Evolutionary conservation across 805 yeast genomes (phyloP).

Genomic region (Lipomyces sp.): DNA sequence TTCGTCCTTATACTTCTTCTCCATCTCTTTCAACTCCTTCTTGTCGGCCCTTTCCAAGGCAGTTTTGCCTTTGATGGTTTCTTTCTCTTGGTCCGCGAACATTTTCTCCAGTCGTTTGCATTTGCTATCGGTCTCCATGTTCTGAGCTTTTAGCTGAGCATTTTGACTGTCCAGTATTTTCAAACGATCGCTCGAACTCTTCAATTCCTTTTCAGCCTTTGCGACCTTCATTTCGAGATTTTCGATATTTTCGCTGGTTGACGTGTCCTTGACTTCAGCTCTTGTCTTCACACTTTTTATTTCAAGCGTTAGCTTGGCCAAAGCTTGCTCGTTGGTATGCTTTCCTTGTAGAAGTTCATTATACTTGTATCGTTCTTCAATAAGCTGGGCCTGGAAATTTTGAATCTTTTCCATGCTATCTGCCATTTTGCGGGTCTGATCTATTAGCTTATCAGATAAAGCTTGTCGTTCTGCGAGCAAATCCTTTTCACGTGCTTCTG

Average conservation of each 20-base stretch:
- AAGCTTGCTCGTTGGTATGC: not conserved
- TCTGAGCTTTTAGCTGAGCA: not conserved
- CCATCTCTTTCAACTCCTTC: constrained; percentile 5
- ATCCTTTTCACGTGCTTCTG: constrained; percentile 1
- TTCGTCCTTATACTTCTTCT: constrained; percentile 13
- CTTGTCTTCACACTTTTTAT: not conserved
- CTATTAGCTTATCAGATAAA: constrained; percentile 2
- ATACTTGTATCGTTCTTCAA: not conserved
- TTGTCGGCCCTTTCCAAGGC: constrained; percentile 9
- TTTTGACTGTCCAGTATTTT: not conserved
- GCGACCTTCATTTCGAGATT: constrained; percentile 3
- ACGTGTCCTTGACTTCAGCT: not conserved
- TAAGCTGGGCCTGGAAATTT: not conserved
- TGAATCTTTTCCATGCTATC: constrained; percentile 10
- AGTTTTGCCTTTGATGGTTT: not conserved
- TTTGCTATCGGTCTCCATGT: constrained; percentile 8
- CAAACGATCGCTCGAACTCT: not conserved
- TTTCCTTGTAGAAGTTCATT: not conserved
- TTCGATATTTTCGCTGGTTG: not conserved
- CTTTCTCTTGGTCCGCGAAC: not conserved
- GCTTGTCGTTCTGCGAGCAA: constrained; percentile 1
- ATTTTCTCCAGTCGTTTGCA: constrained; percentile 9
- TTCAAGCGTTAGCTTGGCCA: not conserved
- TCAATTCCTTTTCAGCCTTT: not conserved
- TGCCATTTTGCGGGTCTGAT: constrained; percentile 1